phyloP scores from a whole-genome alignment of 2,329 filamentous ascomycete genomes.

The Zasmidium cellare region DNA sequence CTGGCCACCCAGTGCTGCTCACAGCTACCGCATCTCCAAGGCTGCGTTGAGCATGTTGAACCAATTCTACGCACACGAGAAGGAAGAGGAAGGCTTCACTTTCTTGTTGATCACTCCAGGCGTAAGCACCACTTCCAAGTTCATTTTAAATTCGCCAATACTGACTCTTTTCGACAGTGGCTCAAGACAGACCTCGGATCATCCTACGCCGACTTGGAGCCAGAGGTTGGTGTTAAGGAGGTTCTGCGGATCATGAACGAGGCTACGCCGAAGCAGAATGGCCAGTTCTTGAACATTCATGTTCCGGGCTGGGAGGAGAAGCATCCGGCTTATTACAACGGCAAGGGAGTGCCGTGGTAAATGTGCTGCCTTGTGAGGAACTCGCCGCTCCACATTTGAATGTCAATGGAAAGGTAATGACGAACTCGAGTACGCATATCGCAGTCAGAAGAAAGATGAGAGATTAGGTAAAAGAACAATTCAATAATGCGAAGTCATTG shows the following conservation, averaged over 20 bases:
- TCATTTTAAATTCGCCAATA: not conserved
- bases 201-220: conserved; percentile 42
- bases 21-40: conserved; percentile 50
- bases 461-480: no score
- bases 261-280: conserved; percentile 42
- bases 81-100: conserved; percentile 44
- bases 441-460: no score
- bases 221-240: conserved; percentile 41
- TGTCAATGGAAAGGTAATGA: no score
- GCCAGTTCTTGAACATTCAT: conserved; percentile 50
- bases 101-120: conserved; percentile 47
- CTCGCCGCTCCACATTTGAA: not conserved
- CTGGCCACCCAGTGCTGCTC: conserved; percentile 27
- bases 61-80: conserved; percentile 42
- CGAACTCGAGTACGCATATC: no score
- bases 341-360: conserved; percentile 13
- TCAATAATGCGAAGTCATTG: no score
- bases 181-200: conserved; percentile 47
- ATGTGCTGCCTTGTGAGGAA: not conserved
- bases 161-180: conserved; percentile 38
- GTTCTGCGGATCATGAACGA: conserved; percentile 48
- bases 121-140: conserved; percentile 32
- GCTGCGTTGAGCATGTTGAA: conserved; percentile 52
- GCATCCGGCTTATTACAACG: conserved; percentile 7
- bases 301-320: conserved; percentile 23